Evolutionary conservation across 768 basidiomycete genomes (phyloP).

Genomic region (Rhodotorula sphaerocarpa): DNA sequence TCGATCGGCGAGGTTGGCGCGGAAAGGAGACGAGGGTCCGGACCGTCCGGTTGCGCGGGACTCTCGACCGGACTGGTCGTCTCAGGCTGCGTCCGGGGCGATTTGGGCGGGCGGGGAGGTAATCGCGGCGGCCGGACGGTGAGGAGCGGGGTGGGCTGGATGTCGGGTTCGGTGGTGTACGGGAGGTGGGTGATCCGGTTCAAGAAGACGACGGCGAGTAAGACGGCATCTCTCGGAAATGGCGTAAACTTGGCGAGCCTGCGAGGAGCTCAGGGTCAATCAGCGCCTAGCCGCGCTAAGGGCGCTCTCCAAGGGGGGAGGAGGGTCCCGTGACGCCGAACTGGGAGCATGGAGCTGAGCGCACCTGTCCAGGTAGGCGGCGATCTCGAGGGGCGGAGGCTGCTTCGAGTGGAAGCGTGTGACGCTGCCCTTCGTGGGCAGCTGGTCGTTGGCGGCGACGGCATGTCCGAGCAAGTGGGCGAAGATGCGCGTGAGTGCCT

Average conservation of each 20-base stretch:
- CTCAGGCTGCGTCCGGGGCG: neutral
- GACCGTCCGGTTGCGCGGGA: too few species aligned
- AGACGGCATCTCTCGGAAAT: constrained; percentile 33
- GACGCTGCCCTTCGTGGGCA: neutral
- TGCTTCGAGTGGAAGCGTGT: constrained; percentile 27
- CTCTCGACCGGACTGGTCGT: too few species aligned
- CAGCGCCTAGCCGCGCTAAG: too few species aligned
- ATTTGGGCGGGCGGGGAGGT: neutral
- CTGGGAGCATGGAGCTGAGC: neutral
- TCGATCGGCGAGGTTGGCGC: neutral
- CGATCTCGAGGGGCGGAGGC: constrained; percentile 11
- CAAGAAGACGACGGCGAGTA: constrained; percentile 35
- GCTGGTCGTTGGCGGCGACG: constrained; percentile 1
- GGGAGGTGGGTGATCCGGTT: constrained; percentile 35
- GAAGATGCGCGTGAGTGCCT: constrained; percentile 8
- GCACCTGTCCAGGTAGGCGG: constrained; percentile 11
- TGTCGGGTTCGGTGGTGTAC: neutral
- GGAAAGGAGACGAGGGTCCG: neutral
- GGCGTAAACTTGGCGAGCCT: constrained; percentile 33
- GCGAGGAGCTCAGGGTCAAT: too few species aligned
- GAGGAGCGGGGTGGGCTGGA: constrained; percentile 5
- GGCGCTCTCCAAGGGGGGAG: too few species aligned
- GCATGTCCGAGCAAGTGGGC: neutral
- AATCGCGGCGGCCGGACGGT: neutral
- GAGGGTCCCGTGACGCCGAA: neutral